Percentiles rank a stretch among this genome's conserved stretches.
These are phyloP conservation scores for Fraxinus quadrangulata DNA, from an alignment of 257 asterid species.

Conservation along the genomic window DNA sequence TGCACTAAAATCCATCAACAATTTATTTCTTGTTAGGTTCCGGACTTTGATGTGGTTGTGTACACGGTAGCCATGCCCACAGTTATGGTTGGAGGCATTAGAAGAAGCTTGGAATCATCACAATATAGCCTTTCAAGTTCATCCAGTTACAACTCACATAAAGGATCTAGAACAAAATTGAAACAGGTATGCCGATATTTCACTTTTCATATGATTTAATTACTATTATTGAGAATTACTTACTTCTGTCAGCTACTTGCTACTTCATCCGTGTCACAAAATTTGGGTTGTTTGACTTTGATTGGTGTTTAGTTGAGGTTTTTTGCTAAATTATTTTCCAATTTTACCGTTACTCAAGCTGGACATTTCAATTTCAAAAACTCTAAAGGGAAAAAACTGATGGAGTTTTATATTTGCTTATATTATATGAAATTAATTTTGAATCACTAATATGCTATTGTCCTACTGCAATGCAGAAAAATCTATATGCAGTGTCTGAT, in stretches of 20 bases:
- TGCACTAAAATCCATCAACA: neutral
- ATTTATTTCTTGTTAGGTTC: constrained; percentile 51
- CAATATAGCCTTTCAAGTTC: constrained; percentile 66
- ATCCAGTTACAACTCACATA: constrained; percentile 51
- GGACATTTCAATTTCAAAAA: neutral
- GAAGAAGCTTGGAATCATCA: constrained; percentile 76
- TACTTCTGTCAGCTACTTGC: neutral
- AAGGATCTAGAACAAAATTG: constrained; percentile 38
- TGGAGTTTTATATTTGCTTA: neutral
- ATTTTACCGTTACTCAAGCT: neutral
- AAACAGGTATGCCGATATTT: constrained; percentile 45
- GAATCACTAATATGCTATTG: constrained; percentile 23
- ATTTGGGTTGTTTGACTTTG: neutral
- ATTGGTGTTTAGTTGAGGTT: neutral
- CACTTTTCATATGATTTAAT: neutral
- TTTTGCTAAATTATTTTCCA: neutral
- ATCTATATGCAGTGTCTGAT: constrained; percentile 26
- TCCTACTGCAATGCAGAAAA: constrained; percentile 40
- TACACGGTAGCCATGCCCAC: constrained; percentile 75
- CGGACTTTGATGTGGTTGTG: constrained; percentile 72
- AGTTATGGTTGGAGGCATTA: constrained; percentile 70
- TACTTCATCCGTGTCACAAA: neutral
- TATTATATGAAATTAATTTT: neutral
- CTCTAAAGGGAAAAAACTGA: neutral
- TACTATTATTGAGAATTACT: neutral